Base-by-base conservation (phyloP, 2,329 filamentous ascomycete genomes). In the Dothiorella sarmentorum region DNA sequence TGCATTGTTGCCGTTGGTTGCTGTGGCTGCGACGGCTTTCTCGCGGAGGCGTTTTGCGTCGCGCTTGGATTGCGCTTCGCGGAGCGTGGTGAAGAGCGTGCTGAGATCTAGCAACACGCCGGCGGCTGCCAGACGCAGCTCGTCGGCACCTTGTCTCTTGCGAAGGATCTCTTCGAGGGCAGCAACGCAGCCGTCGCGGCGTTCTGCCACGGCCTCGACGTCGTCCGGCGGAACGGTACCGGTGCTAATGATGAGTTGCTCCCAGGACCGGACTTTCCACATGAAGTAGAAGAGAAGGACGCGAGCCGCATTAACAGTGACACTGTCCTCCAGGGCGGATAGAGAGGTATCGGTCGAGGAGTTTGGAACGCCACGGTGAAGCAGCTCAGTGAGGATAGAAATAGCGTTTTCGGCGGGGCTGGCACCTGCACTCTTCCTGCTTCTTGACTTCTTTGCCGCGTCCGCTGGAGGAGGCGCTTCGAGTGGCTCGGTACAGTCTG, bases 231-330 rank as follows among this genome's bases (percentile, higher is more conserved):
- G 67, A 57, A 90, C 80, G 3, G 78, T 61, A 6, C 67, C 70
- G 10, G 65, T 67, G 13, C 67, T 61, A 51, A 68, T 79, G 43
- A 78, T 66, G 15, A 69, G 63, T 4, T 64, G 63, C n/a, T 69
- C 67, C 47, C 75, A 69, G 38, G 80, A 78, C 56, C 85, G 83
- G 20, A 88, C 82, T 69, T 94, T 93, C 94, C 94, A 99, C 85
- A 96, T 90, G 70, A 97, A 96, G 75, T 97, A 97, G 74, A 95
- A 91, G 45, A 91, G 81, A 52, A 88, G 81, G 2, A 86, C 82
- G 63, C 89, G 88, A 67, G 95, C 88, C 27, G 91, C 87, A 65
- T 87, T 88, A 2, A 84, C 80, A 6, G 91, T 86, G 42, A 94
- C 79, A 63, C 90, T 86, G 64, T 94, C 89, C 71, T 97, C 93